Evolutionary conservation across 495 filamentous ascomycete genomes (phyloP).

Genomic region (Penicillium samsonianum): DNA sequence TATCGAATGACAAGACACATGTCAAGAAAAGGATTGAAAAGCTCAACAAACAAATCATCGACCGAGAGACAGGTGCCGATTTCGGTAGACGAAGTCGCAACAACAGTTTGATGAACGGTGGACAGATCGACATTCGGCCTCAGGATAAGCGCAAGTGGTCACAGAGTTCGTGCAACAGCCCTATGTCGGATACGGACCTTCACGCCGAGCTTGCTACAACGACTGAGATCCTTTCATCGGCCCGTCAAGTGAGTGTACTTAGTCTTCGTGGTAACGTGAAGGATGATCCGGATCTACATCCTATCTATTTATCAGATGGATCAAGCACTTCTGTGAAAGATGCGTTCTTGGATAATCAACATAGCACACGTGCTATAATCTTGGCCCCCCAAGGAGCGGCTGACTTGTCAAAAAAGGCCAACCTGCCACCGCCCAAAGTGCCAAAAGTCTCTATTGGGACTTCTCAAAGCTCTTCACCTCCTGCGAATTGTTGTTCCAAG

Average conservation of each 20-base stretch:
- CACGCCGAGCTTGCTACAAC: conserved; percentile 73
- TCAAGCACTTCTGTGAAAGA: no score
- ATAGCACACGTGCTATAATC: conserved; percentile 54
- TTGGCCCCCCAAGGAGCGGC: conserved; percentile 37
- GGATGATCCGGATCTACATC: no score
- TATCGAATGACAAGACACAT: conserved; percentile 86
- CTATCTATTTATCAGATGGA: no score
- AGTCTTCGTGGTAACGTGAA: conserved; percentile 72
- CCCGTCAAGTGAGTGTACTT: conserved; percentile 74
- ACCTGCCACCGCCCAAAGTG: conserved; percentile 48
- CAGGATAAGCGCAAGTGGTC: conserved; percentile 66
- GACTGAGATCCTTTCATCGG: conserved; percentile 87
- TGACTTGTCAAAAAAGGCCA: neutral
- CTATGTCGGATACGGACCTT: conserved; percentile 83
- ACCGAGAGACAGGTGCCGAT: conserved; percentile 77
- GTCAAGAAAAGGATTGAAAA: conserved; percentile 94
- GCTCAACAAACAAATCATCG: conserved; percentile 81
- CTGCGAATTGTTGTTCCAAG: neutral
- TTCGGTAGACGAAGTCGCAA: conserved; percentile 73
- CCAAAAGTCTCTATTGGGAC: conserved; percentile 26
- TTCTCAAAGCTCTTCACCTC: neutral
- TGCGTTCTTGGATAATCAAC: conserved; percentile 65
- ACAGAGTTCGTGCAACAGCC: conserved; percentile 51
- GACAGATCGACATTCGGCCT: conserved; percentile 51
- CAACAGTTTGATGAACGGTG: conserved; percentile 48